These are phyloP conservation scores for Delonix regia DNA, from an alignment of 306 rosid genomes.

Conservation along the genomic window DNA sequence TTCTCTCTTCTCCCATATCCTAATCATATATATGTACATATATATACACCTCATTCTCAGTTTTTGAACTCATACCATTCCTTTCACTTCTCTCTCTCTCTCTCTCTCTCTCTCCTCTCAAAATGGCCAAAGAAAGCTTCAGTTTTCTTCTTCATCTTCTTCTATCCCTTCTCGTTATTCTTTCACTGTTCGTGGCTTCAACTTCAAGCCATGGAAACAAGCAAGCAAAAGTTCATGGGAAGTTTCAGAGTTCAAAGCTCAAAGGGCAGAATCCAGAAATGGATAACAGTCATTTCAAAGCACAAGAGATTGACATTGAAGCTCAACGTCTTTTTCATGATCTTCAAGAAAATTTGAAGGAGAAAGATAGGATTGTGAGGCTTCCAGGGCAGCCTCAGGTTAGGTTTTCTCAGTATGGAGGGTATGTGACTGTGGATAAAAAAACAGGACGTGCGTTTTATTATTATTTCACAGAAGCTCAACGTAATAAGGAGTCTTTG, in stretches of 20 bases:
- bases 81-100: neutral
- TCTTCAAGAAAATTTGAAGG: slow-evolving; percentile 55
- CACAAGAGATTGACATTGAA: neutral
- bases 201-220: slow-evolving; percentile 36
- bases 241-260: slow-evolving; percentile 30
- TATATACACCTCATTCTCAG: neutral
- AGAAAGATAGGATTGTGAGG: slow-evolving; percentile 54
- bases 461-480: slow-evolving; percentile 71
- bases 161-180: neutral
- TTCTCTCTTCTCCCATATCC: neutral
- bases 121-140: slow-evolving; percentile 18
- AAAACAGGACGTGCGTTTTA: slow-evolving; percentile 67
- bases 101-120: neutral
- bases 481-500: slow-evolving; percentile 31
- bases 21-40: neutral
- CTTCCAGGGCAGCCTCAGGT: slow-evolving; percentile 78
- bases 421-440: slow-evolving; percentile 68
- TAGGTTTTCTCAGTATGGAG: slow-evolving; percentile 69
- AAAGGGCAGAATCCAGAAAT: neutral
- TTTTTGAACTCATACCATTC: neutral
- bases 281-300: slow-evolving; percentile 40
- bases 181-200: slow-evolving; percentile 12
- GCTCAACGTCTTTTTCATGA: neutral
- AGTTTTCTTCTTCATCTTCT: neutral
- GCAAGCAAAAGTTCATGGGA: slow-evolving; percentile 30